Percentiles rank a stretch among this genome's conserved stretches.
Conservation (phyloP, 148 eudicot species). For the Dianthus caryophyllus region DNA sequence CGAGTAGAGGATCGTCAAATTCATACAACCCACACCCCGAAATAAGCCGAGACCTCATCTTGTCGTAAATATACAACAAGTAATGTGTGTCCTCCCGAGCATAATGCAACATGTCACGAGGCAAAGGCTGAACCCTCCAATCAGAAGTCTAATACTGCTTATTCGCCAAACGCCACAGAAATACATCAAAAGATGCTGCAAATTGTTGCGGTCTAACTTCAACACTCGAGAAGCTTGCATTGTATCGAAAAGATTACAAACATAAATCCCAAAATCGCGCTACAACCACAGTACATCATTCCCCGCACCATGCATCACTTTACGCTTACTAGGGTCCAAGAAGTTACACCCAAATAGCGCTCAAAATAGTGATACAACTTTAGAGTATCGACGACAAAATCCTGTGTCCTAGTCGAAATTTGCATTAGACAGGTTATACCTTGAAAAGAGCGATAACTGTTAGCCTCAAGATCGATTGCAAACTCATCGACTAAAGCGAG, state of each 20-base stretch:
- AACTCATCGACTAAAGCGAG: background rate
- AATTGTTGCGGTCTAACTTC: background rate
- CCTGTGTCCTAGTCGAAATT: constrained; percentile 7
- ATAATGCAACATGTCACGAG: background rate
- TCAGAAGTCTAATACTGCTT: background rate
- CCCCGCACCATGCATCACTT: constrained; percentile 18
- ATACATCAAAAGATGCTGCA: background rate
- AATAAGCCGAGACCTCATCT: background rate
- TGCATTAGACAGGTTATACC: constrained; percentile 22
- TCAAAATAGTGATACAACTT: background rate
- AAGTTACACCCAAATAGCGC: background rate
- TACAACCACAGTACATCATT: constrained; percentile 18
- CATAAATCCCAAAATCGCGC: constrained; percentile 19
- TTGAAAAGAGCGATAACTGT: constrained; percentile 5
- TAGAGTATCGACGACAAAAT: constrained; percentile 15
- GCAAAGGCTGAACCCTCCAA: constrained; percentile 1
- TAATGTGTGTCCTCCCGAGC: constrained; percentile 6
- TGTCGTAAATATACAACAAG: background rate
- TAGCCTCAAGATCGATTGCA: constrained; percentile 19
- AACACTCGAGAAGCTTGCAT: constrained; percentile 16
- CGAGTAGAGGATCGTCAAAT: background rate
- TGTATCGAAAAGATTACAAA: constrained; percentile 17
- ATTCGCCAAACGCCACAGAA: background rate
- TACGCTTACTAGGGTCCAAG: background rate
- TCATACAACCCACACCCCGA: background rate